Percentiles rank a stretch among this genome's conserved stretches.
Evolutionary conservation across 2,329 filamentous ascomycete species (phyloP).

Genomic region (Pseudocercospora macadamiae): DNA sequence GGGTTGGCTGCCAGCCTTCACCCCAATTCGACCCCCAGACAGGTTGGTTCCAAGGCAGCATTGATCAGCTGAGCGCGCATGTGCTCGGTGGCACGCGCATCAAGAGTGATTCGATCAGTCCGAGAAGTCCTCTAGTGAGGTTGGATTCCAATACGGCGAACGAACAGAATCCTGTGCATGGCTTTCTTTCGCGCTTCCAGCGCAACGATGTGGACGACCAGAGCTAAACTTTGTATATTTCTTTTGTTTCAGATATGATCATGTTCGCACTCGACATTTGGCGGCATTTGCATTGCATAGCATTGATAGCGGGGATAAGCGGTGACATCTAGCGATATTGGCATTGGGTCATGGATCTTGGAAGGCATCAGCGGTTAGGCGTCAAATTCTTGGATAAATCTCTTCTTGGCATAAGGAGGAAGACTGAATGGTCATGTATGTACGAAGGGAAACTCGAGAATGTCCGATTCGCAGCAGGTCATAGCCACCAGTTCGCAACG

Average conservation of each 20-base stretch:
- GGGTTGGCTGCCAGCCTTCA: conserved; percentile 19
- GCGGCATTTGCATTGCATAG: conserved; percentile 5
- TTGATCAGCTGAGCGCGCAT: conserved; percentile 33
- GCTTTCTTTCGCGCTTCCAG: conserved; percentile 22
- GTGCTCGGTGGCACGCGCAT: conserved; percentile 10
- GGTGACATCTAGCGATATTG: conserved; percentile 4
- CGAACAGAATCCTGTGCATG: conserved; percentile 14
- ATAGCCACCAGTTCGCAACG: not conserved
- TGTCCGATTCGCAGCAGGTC: conserved; percentile 1
- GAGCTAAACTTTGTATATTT: conserved; percentile 8
- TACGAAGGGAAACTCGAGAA: not conserved
- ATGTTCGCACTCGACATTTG: not conserved
- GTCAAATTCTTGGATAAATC: not conserved
- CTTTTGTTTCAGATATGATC: not conserved
- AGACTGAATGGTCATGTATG: conserved; percentile 1
- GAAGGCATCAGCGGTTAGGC: not conserved
- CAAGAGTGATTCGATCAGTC: conserved; percentile 20
- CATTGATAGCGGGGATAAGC: conserved; percentile 4
- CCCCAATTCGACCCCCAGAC: conserved; percentile 34
- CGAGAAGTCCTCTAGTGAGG: conserved; percentile 20
- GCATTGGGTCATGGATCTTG: not conserved
- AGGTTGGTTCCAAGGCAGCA: conserved; percentile 39
- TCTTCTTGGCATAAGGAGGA: conserved; percentile 1
- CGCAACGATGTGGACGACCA: conserved; percentile 23
- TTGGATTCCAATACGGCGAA: conserved; percentile 1